These are phyloP conservation scores for Neurospora tetrasperma DNA, from an alignment of 495 filamentous ascomycete genomes.

Conservation along the genomic window DNA sequence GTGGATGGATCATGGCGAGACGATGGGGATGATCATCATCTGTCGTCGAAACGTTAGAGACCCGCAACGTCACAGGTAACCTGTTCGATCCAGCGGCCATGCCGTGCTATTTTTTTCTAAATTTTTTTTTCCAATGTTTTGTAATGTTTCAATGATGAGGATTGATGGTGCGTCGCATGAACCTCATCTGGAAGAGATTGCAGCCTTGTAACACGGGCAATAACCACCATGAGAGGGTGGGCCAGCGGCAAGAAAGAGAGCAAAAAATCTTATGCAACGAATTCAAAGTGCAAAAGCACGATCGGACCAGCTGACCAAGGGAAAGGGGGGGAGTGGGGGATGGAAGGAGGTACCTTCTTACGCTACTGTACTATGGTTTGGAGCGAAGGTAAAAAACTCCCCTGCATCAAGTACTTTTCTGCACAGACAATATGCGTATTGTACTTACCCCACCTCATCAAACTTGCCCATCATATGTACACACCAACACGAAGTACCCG, in stretches of 20 bases:
- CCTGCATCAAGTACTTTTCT: too few relatives aligned
- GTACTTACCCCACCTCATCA: too few relatives aligned
- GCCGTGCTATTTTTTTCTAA: background rate
- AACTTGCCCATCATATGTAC: too few relatives aligned
- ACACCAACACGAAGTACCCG: too few relatives aligned
- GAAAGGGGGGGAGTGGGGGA: background rate
- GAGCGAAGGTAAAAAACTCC: too few relatives aligned
- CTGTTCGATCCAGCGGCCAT: background rate
- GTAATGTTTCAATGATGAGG: background rate
- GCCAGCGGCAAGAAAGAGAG: conserved; percentile 3
- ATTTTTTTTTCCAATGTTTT: too few relatives aligned
- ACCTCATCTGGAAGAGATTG: conserved; percentile 7
- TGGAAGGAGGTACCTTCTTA: background rate
- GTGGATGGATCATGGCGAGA: background rate
- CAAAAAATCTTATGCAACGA: background rate
- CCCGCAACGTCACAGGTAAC: background rate
- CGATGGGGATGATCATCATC: background rate
- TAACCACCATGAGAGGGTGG: conserved; percentile 4
- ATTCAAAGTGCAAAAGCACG: background rate
- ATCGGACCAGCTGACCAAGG: background rate
- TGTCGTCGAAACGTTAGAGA: background rate
- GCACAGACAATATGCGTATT: too few relatives aligned
- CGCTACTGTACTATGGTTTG: too few relatives aligned
- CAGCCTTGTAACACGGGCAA: background rate
- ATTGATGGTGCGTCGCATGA: background rate